Percentiles rank a stretch among this genome's conserved stretches.
phyloP scores from a whole-genome alignment of 345 rosid genomes.

The Acer campestre region DNA sequence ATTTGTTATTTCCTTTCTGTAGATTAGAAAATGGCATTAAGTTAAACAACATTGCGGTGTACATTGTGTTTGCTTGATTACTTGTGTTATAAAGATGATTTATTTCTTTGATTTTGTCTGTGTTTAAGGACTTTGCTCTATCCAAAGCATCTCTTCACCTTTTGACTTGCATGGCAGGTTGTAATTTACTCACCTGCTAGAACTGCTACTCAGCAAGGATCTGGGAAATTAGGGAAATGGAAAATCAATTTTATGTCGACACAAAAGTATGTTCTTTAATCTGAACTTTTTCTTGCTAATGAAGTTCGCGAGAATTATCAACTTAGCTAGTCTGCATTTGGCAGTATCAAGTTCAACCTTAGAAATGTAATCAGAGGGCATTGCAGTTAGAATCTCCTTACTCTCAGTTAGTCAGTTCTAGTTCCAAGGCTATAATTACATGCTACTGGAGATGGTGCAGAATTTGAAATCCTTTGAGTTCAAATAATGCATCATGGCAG shows the following conservation, averaged over 20 bases:
- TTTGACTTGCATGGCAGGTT: conserved; percentile 49
- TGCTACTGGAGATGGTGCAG: neutral
- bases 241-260: conserved; percentile 90
- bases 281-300: neutral
- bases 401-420: neutral
- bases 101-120: neutral
- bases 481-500: neutral
- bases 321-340: neutral
- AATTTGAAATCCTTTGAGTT: conserved; percentile 8
- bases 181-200: conserved; percentile 93
- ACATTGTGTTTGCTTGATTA: neutral
- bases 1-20: neutral
- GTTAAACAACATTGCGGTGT: neutral
- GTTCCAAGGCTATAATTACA: neutral
- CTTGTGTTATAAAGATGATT: neutral
- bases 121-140: conserved; percentile 3
- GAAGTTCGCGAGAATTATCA: neutral
- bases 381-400: neutral
- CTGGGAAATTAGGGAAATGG: conserved; percentile 95
- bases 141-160: neutral
- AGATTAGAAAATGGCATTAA: neutral
- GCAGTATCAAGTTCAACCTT: neutral
- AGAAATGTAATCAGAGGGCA: neutral
- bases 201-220: conserved; percentile 94
- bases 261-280: conserved; percentile 57